A percentile compares a stretch with the other conserved stretches of the same genome.
Evolutionary conservation across 163 green algal species (phyloP).

Genomic region (Scenedesmus sp.): DNA sequence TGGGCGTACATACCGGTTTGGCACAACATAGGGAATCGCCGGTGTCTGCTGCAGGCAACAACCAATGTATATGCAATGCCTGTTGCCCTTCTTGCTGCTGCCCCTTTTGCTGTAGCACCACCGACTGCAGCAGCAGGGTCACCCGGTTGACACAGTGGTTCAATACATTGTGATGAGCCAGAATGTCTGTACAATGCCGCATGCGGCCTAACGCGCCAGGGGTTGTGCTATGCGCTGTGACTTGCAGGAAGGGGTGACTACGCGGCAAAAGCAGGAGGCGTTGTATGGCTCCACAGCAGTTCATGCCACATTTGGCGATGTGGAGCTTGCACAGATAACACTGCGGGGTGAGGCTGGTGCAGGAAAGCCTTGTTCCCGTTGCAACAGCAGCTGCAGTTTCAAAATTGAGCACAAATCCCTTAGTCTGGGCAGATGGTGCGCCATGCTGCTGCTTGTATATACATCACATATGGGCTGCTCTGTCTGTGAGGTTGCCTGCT

Average conservation of each 20-base stretch:
- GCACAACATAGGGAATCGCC: too few relatives aligned
- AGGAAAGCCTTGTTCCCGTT: too few relatives aligned
- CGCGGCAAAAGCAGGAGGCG: slow-evolving; percentile 70
- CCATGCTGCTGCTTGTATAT: not conserved
- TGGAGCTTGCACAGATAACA: slow-evolving; percentile 91
- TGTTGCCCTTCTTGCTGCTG: not conserved
- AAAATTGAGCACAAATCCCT: too few relatives aligned
- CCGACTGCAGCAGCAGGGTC: not conserved
- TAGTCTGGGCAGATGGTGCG: too few relatives aligned
- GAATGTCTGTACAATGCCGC: too few relatives aligned
- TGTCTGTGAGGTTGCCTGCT: too few relatives aligned
- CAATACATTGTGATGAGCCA: not conserved
- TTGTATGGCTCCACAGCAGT: slow-evolving; percentile 81
- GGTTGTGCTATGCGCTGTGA: too few relatives aligned
- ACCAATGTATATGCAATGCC: too few relatives aligned
- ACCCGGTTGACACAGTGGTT: not conserved
- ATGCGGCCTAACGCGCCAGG: not conserved
- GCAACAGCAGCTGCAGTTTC: too few relatives aligned
- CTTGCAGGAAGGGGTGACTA: slow-evolving; percentile 58
- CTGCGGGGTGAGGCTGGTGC: slow-evolving; percentile 63
- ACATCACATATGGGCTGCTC: not conserved
- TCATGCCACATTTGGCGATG: slow-evolving; percentile 84
- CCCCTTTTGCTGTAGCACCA: not conserved
- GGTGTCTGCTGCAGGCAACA: not conserved
- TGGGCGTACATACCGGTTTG: too few relatives aligned